Conservation (phyloP, 352 stramenopile species). For the Phytophthora sansomeana region DNA sequence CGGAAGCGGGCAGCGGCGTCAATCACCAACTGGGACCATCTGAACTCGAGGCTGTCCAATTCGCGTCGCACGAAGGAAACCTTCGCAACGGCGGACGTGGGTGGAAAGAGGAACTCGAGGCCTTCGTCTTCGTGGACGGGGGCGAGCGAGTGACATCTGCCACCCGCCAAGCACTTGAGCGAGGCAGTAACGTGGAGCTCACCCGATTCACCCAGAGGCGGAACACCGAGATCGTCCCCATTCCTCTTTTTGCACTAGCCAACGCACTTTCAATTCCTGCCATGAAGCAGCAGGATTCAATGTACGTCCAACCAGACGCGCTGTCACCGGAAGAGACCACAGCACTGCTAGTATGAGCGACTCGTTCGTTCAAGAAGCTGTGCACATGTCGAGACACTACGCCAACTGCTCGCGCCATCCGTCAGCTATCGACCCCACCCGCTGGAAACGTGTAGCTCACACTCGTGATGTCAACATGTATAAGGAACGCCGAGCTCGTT, state of each 20-base stretch:
- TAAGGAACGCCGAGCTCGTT: conserved; percentile 32
- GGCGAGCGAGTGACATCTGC: conserved; percentile 13
- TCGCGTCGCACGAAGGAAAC: conserved; percentile 4
- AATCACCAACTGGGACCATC: conserved; percentile 27
- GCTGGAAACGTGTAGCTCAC: conserved; percentile 41
- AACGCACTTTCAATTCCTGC: not conserved
- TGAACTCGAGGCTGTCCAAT: conserved; percentile 35
- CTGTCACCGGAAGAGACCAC: conserved; percentile 35
- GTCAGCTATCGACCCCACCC: conserved; percentile 22
- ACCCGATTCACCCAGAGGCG: conserved; percentile 9
- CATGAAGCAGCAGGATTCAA: conserved; percentile 25
- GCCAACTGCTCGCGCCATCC: conserved; percentile 25
- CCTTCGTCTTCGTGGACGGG: not conserved
- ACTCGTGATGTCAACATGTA: conserved; percentile 38
- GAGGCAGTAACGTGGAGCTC: conserved; percentile 30
- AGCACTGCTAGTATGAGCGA: conserved; percentile 42
- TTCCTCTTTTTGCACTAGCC: conserved; percentile 17
- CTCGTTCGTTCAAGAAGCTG: conserved; percentile 40
- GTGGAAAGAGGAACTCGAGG: conserved; percentile 5
- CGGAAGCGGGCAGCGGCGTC: conserved; percentile 1
- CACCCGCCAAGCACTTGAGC: conserved; percentile 31
- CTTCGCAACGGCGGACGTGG: not conserved
- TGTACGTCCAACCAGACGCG: conserved; percentile 1
- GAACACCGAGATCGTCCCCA: conserved; percentile 16
- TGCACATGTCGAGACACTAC: conserved; percentile 49